phyloP scores from a whole-genome alignment of 1,284 basidiomycete species.

The Entoloma clypeatum region DNA sequence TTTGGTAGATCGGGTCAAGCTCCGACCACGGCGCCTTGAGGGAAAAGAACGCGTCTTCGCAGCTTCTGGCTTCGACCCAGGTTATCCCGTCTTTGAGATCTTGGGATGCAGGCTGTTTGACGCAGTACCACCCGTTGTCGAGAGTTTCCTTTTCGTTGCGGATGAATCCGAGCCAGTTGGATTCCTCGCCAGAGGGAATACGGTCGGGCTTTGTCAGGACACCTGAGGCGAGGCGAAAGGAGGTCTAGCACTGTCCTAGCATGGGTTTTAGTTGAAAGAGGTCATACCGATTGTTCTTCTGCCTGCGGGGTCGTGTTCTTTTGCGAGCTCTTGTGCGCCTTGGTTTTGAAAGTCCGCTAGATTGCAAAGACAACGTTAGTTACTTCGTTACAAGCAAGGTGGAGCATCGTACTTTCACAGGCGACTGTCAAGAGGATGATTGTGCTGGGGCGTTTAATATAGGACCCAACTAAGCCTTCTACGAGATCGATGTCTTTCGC shows the following conservation, averaged over 20 bases:
- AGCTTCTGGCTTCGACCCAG: constrained; percentile 53
- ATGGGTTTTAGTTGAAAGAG: not conserved
- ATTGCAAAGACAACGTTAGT: not conserved
- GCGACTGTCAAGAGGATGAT: constrained; percentile 69
- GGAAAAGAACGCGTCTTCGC: constrained; percentile 69
- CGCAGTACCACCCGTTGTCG: constrained; percentile 67
- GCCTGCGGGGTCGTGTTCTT: constrained; percentile 53
- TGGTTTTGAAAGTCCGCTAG: constrained; percentile 77
- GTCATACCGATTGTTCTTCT: constrained; percentile 67
- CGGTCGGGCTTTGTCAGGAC: constrained; percentile 82
- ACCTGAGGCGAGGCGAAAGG: constrained; percentile 41
- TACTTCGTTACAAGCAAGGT: constrained; percentile 5
- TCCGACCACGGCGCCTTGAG: constrained; percentile 52
- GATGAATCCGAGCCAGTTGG: constrained; percentile 56
- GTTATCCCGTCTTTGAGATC: constrained; percentile 53
- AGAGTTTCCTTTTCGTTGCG: constrained; percentile 53
- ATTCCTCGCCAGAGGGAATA: constrained; percentile 60
- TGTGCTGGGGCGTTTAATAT: constrained; percentile 61
- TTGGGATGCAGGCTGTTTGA: constrained; percentile 64
- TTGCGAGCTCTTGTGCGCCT: constrained; percentile 57
- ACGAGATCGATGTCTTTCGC: constrained; percentile 59
- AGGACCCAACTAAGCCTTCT: constrained; percentile 50
- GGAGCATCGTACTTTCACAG: constrained; percentile 58
- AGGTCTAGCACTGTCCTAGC: not conserved
- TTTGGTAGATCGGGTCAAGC: constrained; percentile 45